Base-by-base conservation (phyloP, 2,329 filamentous ascomycete genomes). In the Colletotrichum zoysiae region DNA sequence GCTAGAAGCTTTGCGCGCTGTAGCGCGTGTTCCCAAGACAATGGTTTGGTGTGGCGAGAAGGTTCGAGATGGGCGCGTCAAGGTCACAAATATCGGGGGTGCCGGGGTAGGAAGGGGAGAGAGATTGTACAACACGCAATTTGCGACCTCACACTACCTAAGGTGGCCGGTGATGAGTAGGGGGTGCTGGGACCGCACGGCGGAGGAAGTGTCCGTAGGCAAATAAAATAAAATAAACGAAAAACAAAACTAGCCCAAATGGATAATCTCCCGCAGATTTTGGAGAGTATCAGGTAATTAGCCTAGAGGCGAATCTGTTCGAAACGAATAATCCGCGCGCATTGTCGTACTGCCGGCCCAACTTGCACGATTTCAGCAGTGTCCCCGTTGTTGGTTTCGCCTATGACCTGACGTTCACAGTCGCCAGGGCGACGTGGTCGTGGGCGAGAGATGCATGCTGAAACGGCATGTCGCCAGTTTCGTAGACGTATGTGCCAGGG, bases 381-480 rank as follows among this genome's bases (percentile, higher is more conserved):
- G 23, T n/a, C n/a, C 35, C 44, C 12, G 58, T 62, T 58, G 23
- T 53, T 26, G n/a, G n/a, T 44, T 14, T 55, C 18, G 6, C 26
- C 42, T 20, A 33, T 40, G 33, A 33, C 20, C 18, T 48, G 40
- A 35, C 5, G 55, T 55, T 44, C 58, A n/a, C 23, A 55, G 38
- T 59, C 65, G 53, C 69, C 51, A 40, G 53, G 65, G 65, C 59
- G 69, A 71, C 69, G 53, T 33, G n/a, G 69, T 63, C 40, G 69
- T 60, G 44, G 58, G 61, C 35, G 14, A 63, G 38, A 68, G 38
- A 50, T 12, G 6, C 55, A 64, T 59, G 65, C 69, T 69, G 69
- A 71, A 71, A 71, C 69, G 46, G 44, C 65, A 71, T 71, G 59
- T 71, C 65, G 69, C 65, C 65, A 50, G 69, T 71, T 71, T 71